Conservation (phyloP, 2,329 filamentous ascomycete species). For the Sporothrix variecibatus region DNA sequence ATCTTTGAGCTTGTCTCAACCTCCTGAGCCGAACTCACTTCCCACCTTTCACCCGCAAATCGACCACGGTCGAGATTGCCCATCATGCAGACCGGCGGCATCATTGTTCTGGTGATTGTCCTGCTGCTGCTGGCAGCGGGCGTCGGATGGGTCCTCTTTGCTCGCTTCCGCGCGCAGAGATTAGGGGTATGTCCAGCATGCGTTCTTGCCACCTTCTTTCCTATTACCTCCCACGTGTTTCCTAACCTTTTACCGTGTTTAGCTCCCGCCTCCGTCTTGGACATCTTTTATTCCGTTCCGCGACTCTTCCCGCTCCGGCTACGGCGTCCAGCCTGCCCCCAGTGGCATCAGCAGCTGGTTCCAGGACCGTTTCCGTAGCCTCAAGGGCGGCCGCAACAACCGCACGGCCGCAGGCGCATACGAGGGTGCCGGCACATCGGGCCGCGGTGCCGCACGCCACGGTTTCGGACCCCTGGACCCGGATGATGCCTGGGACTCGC, state of each 20-base stretch:
- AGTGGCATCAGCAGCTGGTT: constrained; percentile 73
- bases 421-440: constrained; percentile 56
- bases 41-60: neutral
- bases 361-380: constrained; percentile 62
- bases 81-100: constrained; percentile 61
- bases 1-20: neutral
- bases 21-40: neutral
- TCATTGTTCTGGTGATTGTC: constrained; percentile 72
- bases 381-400: constrained; percentile 63
- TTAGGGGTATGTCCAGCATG: constrained; percentile 59
- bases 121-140: constrained; percentile 60
- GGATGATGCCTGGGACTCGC: constrained; percentile 82
- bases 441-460: constrained; percentile 43
- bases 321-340: constrained; percentile 55
- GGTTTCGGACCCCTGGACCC: constrained; percentile 66
- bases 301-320: constrained; percentile 48
- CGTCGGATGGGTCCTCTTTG: constrained; percentile 69
- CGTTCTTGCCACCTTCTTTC: neutral
- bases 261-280: constrained; percentile 70
- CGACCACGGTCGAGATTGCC: constrained; percentile 14
- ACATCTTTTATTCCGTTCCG: constrained; percentile 72
- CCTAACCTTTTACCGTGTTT: constrained; percentile 34
- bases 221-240: neutral
- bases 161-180: constrained; percentile 70
- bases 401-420: constrained; percentile 71